Evolutionary conservation across 805 yeast species (phyloP), one percentile per base, ranked within the genome.

Genomic region (Candida argentea): DNA sequence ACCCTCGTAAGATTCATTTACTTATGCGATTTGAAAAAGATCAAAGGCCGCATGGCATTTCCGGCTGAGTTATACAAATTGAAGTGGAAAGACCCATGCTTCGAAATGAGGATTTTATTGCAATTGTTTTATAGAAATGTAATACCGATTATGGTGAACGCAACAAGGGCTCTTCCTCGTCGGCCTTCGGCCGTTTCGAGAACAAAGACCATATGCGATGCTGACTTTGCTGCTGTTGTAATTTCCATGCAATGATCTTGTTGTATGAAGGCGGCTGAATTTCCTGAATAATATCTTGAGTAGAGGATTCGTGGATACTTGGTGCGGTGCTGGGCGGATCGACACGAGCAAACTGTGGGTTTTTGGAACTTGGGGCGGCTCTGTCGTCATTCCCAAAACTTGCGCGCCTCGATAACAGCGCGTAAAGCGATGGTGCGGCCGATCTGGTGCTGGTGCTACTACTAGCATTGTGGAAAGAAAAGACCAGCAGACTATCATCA

Each of bases 401-500:
- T 8, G 7, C 20, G 9, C 20, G 7, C 7, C 20, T 7, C 7
- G 7, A 10, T 8, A 18, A 10, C 20, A 10, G 10, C 10, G 9
- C 20, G 10, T 18, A 10, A 18, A 18, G 7, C 10, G 20, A 18
- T 18, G 20, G 10, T 8, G 7, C 10, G 10, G 20, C 7, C 9
- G 9, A 7, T 8, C 20, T 14, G 12, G 16, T 15, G 10, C 20
- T 14, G 12, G 16, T 15, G 16, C 24, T 17, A 24, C 14, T 25
- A 23, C 43, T 42, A 16, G 52, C 41, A 3, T 64, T 57, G 37
- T 61, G 68, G 44, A 49, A 60, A 6, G 65, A 58, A 35, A 62
- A 62, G 5, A 62, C 48, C 5, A 65, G 57, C 5, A 64, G 55
- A 29, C 42, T 43, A 38, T 61, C 95, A 39, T 87, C 94, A 51